A percentile compares a stretch with the other conserved stretches of the same genome.
These are phyloP conservation scores for Ambrosia artemisiifolia DNA, from an alignment of 129 eudicot genomes.

Conservation along the genomic window DNA sequence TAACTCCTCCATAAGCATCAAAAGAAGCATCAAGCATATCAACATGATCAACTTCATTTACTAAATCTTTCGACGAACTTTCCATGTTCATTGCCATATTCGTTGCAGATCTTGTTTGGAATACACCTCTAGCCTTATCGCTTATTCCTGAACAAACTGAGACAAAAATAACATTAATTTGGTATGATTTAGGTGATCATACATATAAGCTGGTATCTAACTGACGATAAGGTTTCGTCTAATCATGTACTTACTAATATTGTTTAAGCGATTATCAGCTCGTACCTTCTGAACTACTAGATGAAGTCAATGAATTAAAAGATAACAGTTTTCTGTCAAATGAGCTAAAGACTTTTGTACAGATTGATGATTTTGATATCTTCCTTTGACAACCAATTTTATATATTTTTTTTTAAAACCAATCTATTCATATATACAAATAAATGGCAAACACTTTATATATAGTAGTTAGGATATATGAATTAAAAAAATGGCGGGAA, in stretches of 20 bases:
- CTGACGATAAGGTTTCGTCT: too few species aligned
- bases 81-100: slow-evolving; percentile 14
- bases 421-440: slow-evolving; percentile 8
- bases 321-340: background rate
- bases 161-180: background rate
- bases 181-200: background rate
- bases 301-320: background rate
- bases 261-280: background rate
- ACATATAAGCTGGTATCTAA: background rate
- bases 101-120: slow-evolving; percentile 11
- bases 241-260: background rate
- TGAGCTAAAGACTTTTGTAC: background rate
- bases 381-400: background rate
- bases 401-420: background rate
- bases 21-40: slow-evolving; percentile 29
- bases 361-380: slow-evolving; percentile 3
- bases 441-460: background rate
- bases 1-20: slow-evolving; percentile 51
- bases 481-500: too few species aligned
- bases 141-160: slow-evolving; percentile 6
- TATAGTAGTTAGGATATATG: background rate
- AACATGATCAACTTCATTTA: slow-evolving; percentile 23
- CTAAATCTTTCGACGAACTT: slow-evolving; percentile 18
- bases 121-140: background rate
- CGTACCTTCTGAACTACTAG: slow-evolving; percentile 14